A percentile compares a stretch with the other conserved stretches of the same genome.
phyloP scores from a whole-genome alignment of 805 yeast species.

The Jamesozyma rosinii region DNA sequence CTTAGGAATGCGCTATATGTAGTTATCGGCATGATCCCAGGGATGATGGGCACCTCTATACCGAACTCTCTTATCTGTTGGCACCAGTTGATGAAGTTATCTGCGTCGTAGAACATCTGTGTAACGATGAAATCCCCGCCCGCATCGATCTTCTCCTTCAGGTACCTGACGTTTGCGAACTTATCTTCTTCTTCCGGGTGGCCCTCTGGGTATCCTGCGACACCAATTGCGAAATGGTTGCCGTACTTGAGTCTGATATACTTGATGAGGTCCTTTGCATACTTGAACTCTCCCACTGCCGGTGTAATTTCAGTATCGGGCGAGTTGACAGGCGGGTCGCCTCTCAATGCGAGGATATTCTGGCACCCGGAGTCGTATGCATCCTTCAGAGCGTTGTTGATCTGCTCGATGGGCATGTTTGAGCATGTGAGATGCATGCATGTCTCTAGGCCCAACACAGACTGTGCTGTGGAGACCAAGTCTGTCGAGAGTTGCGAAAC shows the following conservation, averaged over 20 bases:
- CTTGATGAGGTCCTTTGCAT: slow-evolving; percentile 77
- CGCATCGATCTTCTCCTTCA: slow-evolving; percentile 83
- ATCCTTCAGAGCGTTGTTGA: slow-evolving; percentile 74
- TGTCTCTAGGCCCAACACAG: slow-evolving; percentile 84
- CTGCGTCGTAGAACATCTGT: slow-evolving; percentile 94
- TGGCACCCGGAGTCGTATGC: slow-evolving; percentile 92
- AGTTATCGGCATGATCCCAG: slow-evolving; percentile 98
- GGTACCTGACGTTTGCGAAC: slow-evolving; percentile 41
- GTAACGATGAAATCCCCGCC: slow-evolving; percentile 93
- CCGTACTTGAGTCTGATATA: slow-evolving; percentile 75
- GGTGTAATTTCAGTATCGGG: slow-evolving; percentile 30
- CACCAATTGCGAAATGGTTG: slow-evolving; percentile 86
- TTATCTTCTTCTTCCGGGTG: slow-evolving; percentile 74
- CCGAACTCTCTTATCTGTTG: slow-evolving; percentile 58
- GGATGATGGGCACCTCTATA: slow-evolving; percentile 77
- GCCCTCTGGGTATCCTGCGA: slow-evolving; percentile 97
- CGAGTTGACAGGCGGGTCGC: slow-evolving; percentile 77
- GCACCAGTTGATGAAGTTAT: slow-evolving; percentile 79
- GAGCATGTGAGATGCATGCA: slow-evolving; percentile 98
- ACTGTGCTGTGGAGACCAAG: slow-evolving; percentile 82
- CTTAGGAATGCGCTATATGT: slow-evolving; percentile 87
- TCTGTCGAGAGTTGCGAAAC: slow-evolving; percentile 77
- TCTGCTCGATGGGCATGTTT: slow-evolving; percentile 73
- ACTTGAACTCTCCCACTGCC: slow-evolving; percentile 65
- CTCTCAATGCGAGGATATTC: slow-evolving; percentile 87